Evolutionary conservation across 345 rosid species (phyloP).

Genomic region (Eucalyptus camaldulensis): DNA sequence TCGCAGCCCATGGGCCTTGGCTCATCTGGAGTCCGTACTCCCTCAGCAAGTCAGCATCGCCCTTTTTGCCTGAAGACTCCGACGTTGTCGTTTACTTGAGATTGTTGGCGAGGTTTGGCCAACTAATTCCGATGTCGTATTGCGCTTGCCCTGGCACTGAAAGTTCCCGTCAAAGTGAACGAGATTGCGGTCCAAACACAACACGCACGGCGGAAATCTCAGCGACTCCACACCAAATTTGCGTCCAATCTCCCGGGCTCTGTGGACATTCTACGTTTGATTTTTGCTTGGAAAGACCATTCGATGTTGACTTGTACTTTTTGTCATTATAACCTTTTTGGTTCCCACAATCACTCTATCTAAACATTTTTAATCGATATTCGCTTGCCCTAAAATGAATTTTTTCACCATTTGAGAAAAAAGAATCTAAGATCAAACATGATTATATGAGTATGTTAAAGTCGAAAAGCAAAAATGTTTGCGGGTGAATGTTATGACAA

Average conservation of each 20-base stretch:
- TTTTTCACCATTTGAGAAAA: not conserved
- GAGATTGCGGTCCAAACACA: not conserved
- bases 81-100: not conserved
- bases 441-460: rapidly evolving
- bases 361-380: not conserved
- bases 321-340: not conserved
- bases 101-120: not conserved
- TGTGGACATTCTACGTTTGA: not conserved
- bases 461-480: not conserved
- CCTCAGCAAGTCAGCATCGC: not conserved
- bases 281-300: not conserved
- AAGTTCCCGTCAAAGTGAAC: not conserved
- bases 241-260: not conserved
- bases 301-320: not conserved
- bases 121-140: not conserved
- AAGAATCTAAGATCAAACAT: not conserved
- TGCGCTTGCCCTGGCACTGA: not conserved
- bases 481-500: not conserved
- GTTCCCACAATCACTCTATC: not conserved
- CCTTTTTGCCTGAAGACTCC: not conserved
- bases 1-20: not conserved
- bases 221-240: not conserved
- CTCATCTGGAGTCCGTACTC: not conserved
- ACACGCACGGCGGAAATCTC: not conserved
- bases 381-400: not conserved